Evolutionary conservation across 805 yeast species (phyloP).

Genomic region (Yamadazyma tumulicola): DNA sequence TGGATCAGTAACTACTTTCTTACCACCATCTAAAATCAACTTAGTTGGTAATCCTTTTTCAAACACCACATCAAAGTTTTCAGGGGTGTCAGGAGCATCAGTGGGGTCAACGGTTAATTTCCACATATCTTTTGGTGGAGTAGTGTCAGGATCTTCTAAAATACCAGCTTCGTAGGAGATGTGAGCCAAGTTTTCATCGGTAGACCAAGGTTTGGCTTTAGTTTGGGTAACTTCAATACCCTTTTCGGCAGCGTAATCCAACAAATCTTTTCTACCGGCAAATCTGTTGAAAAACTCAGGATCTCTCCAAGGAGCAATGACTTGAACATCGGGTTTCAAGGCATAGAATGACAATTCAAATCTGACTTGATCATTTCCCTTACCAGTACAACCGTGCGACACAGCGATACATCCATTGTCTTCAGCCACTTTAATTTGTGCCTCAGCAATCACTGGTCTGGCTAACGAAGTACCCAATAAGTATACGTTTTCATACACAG

Average conservation of each 20-base stretch:
- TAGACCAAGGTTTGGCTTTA: constrained; percentile 99
- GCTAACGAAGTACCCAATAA: constrained; percentile 96
- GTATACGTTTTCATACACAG: constrained; percentile 96
- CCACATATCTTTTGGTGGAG: constrained; percentile 99
- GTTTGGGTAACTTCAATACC: constrained; percentile 95
- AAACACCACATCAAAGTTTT: constrained; percentile 78
- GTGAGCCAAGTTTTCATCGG: constrained; percentile 99
- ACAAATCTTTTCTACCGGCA: constrained; percentile 95
- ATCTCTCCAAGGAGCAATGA: constrained; percentile 99
- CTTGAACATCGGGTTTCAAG: constrained; percentile 92
- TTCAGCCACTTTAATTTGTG: constrained; percentile 96
- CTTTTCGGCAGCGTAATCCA: constrained; percentile 91
- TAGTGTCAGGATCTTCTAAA: constrained; percentile 95
- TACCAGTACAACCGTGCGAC: constrained; percentile 99
- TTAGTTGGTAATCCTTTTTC: constrained; percentile 85
- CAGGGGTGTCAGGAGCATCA: constrained; percentile 94
- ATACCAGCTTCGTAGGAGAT: constrained; percentile 99
- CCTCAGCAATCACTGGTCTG: constrained; percentile 97
- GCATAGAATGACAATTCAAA: constrained; percentile 97
- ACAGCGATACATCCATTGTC: constrained; percentile 98
- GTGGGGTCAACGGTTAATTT: constrained; percentile 93
- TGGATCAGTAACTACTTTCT: constrained; percentile 70
- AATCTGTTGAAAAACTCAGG: constrained; percentile 92
- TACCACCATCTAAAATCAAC: constrained; percentile 63
- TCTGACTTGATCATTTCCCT: constrained; percentile 99